phyloP scores from a whole-genome alignment of 495 filamentous ascomycete genomes.

The Monascus purpureus region DNA sequence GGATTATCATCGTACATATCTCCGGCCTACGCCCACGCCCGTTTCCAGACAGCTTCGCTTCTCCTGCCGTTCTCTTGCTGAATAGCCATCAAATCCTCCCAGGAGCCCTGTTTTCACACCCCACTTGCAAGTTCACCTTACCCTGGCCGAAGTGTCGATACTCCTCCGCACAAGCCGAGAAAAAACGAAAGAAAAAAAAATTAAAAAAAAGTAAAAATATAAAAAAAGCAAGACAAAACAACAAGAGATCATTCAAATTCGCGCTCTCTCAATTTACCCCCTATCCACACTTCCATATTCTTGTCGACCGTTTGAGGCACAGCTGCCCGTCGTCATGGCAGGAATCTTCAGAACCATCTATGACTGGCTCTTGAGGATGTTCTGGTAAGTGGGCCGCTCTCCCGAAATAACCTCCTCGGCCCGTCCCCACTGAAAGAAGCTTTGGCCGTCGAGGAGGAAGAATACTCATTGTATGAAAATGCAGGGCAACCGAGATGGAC shows the following conservation, averaged over 20 bases:
- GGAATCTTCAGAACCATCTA: constrained; percentile 87
- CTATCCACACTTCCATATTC: constrained; percentile 2
- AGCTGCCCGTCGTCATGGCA: constrained; percentile 44
- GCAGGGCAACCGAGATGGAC: constrained; percentile 97
- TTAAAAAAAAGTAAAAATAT: not conserved
- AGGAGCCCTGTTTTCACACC: too few species aligned
- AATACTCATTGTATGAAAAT: constrained; percentile 10
- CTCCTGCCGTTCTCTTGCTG: too few species aligned
- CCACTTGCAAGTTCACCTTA: too few species aligned
- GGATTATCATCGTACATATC: too few species aligned
- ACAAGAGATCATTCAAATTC: not conserved
- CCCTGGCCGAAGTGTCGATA: not conserved
- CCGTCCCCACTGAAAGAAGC: constrained; percentile 24
- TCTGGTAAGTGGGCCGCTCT: constrained; percentile 67
- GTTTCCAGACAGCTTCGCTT: too few species aligned
- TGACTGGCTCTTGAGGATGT: constrained; percentile 95
- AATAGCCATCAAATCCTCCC: too few species aligned
- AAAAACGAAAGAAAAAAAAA: not conserved
- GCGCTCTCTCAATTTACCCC: constrained; percentile 1
- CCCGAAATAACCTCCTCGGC: constrained; percentile 13
- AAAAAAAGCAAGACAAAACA: not conserved
- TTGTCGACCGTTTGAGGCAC: not conserved
- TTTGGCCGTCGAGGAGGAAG: constrained; percentile 8
- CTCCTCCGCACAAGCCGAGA: not conserved
- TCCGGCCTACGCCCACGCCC: too few species aligned